phyloP scores from a whole-genome alignment of 2,329 filamentous ascomycete genomes.

The Colletotrichum scovillei region DNA sequence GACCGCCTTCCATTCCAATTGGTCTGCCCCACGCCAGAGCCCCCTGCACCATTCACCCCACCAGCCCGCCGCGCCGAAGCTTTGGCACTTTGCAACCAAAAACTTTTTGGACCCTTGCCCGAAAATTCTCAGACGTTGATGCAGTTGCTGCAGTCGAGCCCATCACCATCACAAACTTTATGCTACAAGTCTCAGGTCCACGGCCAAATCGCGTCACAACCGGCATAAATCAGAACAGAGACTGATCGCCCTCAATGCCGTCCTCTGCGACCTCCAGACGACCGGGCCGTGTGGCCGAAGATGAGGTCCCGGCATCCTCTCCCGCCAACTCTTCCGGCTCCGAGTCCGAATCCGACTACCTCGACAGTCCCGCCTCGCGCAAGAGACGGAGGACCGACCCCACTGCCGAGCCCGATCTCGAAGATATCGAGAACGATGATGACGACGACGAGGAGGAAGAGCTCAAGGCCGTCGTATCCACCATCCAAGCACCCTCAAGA shows the following conservation, averaged over 20 bases:
- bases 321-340: slow-evolving; percentile 33
- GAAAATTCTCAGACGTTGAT: slow-evolving; percentile 33
- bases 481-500: slow-evolving; percentile 64
- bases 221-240: background rate
- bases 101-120: background rate
- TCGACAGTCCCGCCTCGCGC: slow-evolving; percentile 57
- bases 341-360: slow-evolving; percentile 59
- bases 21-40: background rate
- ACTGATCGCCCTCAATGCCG: slow-evolving; percentile 25
- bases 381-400: slow-evolving; percentile 57
- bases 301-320: slow-evolving; percentile 26
- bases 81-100: slow-evolving; percentile 20
- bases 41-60: slow-evolving; percentile 22
- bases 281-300: slow-evolving; percentile 16
- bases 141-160: slow-evolving; percentile 3
- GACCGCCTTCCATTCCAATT: slow-evolving; percentile 17
- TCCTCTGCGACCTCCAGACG: slow-evolving; percentile 18
- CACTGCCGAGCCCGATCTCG: slow-evolving; percentile 25
- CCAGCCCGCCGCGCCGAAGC: slow-evolving; percentile 19
- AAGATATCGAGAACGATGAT: slow-evolving; percentile 42
- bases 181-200: slow-evolving; percentile 10
- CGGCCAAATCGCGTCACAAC: background rate
- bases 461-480: slow-evolving; percentile 49
- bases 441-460: slow-evolving; percentile 45
- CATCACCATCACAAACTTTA: slow-evolving; percentile 1